Conservation (phyloP, 78 protist species). For the Dictyostelium intermedium region DNA sequence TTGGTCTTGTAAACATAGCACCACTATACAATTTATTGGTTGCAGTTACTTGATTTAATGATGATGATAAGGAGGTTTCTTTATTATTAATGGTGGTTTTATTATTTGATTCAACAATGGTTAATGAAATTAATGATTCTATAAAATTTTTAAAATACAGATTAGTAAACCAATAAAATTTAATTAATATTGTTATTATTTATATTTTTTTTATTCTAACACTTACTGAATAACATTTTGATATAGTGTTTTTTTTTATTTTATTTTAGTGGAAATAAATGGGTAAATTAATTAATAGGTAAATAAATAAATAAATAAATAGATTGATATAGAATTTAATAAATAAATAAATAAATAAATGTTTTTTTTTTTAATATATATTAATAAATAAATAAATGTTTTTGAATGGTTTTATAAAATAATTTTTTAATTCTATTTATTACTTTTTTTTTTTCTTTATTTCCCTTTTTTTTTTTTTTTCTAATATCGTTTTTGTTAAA, state of each 20-base stretch:
- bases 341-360: no score
- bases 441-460: not conserved
- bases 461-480: not conserved
- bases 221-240: conserved; percentile 3
- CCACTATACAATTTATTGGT: not conserved
- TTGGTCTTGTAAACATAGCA: not conserved
- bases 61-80: not conserved
- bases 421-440: not conserved
- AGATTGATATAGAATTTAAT: no score
- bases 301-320: no score
- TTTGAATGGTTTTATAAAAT: not conserved
- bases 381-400: not conserved
- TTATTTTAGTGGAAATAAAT: not conserved
- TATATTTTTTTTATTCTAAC: not conserved
- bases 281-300: no score
- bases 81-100: not conserved
- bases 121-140: not conserved
- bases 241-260: no score
- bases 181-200: not conserved
- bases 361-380: no score
- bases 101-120: not conserved
- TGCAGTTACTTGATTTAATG: not conserved
- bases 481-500: not conserved
- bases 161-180: not conserved
- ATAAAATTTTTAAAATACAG: not conserved